Conservation (phyloP, 345 rosid species). For the Pugionium dolabratum region DNA sequence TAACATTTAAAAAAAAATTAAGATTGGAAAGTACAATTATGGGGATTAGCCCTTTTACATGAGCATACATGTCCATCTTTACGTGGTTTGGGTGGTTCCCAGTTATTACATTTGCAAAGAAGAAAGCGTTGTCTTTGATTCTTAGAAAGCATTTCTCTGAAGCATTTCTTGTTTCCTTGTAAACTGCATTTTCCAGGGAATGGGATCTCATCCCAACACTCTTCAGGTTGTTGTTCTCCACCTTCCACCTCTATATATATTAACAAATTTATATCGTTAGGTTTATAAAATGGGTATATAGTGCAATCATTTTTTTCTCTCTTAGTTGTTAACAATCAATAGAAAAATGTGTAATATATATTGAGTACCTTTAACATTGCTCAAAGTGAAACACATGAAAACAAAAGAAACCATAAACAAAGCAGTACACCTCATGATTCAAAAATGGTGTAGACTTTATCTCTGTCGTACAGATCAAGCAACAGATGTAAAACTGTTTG, state of each 20-base stretch:
- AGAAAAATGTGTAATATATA: not conserved
- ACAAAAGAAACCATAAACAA: constrained; percentile 18
- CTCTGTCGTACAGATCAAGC: no score
- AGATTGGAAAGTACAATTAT: no score
- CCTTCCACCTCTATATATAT: constrained; percentile 6
- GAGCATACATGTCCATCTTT: not conserved
- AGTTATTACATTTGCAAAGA: not conserved
- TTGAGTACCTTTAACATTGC: constrained; percentile 13
- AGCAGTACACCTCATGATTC: constrained; percentile 11
- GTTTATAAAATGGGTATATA: not conserved
- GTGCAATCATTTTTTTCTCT: not conserved
- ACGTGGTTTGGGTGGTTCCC: not conserved
- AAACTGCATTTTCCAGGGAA: constrained; percentile 4
- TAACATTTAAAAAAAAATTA: no score
- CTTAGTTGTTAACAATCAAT: not conserved
- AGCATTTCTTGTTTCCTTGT: constrained; percentile 18
- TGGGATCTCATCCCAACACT: not conserved
- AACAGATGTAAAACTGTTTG: no score
- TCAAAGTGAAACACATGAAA: constrained; percentile 18
- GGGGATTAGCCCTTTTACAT: constrained; percentile 19
- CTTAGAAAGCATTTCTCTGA: constrained; percentile 7
- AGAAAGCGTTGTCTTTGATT: not conserved
- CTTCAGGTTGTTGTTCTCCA: not conserved
- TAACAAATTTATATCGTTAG: constrained; percentile 4
- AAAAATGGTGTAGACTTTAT: not conserved